Base-by-base conservation (phyloP, 1,139 yeast species). In the Pneumocystis canis region DNA sequence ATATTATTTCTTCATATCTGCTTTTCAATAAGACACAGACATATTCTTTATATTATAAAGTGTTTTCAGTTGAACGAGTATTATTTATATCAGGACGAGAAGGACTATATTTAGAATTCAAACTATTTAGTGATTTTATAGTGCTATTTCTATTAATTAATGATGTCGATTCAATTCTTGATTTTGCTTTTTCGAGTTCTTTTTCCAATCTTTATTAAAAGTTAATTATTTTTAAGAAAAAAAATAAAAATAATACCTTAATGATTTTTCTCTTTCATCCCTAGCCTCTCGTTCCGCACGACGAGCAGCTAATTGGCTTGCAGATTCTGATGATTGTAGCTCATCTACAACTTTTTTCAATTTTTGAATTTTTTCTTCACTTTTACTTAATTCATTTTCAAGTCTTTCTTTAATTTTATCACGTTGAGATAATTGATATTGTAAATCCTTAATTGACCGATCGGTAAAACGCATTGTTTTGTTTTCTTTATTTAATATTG, bases 241-340 rank as follows among this genome's bases (percentile, higher is more conserved):
- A 57, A 14, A 57, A 7, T 6, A 14, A 18, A 9, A 30, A 14
- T 35, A 9, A 30, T 57, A 30, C 59, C 59, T 39, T 39, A 57
- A 30, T 39, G 81, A 74, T 60, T 75, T 75, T 66, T 84, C 88
- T 67, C 80, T 81, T 67, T 80, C 74, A 61, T 82, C 84, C 6
- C 79, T 73, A 11, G 78, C 73, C 65, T 81, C 83, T 60, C 84
- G 73, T 62, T 75, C 77, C 0, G 80, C 75, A 57, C 81, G 72
- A 61, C 79, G 77, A 25, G 78, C 72, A 30, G 73, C 73, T 63
- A 80, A 69, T 56, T 74, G 73, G 25, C 79, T 74, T 16, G 76
- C 74, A 2, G 80, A 73, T 64, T 80, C 84, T 25, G 75, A 74
- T 35, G 74, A 70, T 63, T 78, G 80, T 20, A 80, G 70, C 20